These are phyloP conservation scores for Fusarium sp. DNA, from an alignment of 2,329 filamentous ascomycete genomes.

Conservation along the genomic window DNA sequence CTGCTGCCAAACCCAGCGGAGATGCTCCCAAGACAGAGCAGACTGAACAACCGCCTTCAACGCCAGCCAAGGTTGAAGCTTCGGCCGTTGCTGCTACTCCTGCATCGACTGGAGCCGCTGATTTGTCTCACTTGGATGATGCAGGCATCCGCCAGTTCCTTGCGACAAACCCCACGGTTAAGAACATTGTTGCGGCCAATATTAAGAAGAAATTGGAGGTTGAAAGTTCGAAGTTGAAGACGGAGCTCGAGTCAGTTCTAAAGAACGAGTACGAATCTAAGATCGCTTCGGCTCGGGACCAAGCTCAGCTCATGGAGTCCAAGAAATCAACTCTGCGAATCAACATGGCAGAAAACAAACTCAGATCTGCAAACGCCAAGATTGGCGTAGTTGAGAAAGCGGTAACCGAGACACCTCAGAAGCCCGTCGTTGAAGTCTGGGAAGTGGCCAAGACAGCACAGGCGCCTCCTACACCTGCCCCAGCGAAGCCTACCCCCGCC, in stretches of 20 bases:
- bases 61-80: conserved; percentile 53
- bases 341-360: conserved; percentile 80
- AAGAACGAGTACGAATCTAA: conserved; percentile 66
- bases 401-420: conserved; percentile 83
- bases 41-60: conserved; percentile 43
- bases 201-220: conserved; percentile 75
- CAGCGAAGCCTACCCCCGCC: conserved; percentile 38
- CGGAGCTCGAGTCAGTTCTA: conserved; percentile 59
- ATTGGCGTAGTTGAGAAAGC: conserved; percentile 82
- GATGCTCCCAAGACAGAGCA: conserved; percentile 27
- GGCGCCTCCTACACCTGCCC: conserved; percentile 39
- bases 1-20: conserved; percentile 41
- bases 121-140: conserved; percentile 62
- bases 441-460: conserved; percentile 71
- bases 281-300: conserved; percentile 62
- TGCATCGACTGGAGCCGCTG: conserved; percentile 47
- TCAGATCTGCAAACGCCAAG: conserved; percentile 72
- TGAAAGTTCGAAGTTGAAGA: conserved; percentile 68
- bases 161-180: conserved; percentile 64
- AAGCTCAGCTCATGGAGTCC: conserved; percentile 75
- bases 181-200: conserved; percentile 66
- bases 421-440: conserved; percentile 88
- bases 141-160: conserved; percentile 66
- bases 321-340: conserved; percentile 79
- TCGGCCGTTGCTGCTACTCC: conserved; percentile 50